phyloP scores from a whole-genome alignment of 345 rosid genomes.

The Hibiscus syriacus region DNA sequence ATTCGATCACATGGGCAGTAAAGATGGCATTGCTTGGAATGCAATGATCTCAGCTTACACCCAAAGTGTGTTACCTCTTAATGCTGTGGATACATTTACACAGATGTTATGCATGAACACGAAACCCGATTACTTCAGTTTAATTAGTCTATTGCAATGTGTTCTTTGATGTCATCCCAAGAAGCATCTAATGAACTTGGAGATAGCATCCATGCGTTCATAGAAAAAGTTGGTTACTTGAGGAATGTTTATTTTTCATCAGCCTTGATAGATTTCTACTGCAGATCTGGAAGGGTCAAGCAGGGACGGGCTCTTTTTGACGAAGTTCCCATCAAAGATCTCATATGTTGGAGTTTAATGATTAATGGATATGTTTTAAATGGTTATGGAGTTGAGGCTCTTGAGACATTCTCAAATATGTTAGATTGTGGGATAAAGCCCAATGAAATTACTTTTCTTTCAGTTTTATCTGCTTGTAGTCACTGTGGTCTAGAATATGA shows the following conservation, averaged over 20 bases:
- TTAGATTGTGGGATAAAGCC: constrained; percentile 20
- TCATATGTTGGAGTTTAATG: constrained; percentile 29
- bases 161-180: constrained; percentile 23
- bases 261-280: constrained; percentile 27
- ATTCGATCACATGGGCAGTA: constrained; percentile 17
- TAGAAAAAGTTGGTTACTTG: constrained; percentile 3
- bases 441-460: constrained; percentile 25
- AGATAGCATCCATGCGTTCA: constrained; percentile 15
- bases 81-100: constrained; percentile 19
- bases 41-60: too few relatives aligned
- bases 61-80: constrained; percentile 16
- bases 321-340: constrained; percentile 22
- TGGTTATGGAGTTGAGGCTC: constrained; percentile 31
- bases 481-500: constrained; percentile 27
- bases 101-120: constrained; percentile 21
- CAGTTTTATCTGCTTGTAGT: constrained; percentile 35
- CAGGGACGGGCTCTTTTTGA: constrained; percentile 18
- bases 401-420: constrained; percentile 23
- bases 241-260: constrained; percentile 22
- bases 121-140: constrained; percentile 23
- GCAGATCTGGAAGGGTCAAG: constrained; percentile 23
- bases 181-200: constrained; percentile 16
- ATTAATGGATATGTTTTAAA: constrained; percentile 26
- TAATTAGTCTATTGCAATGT: constrained; percentile 23
- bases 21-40: constrained; percentile 29